Percentiles rank a stretch among this genome's conserved stretches.
These are phyloP conservation scores for Spergularia marina DNA, from an alignment of 148 eudicot genomes.

Conservation along the genomic window DNA sequence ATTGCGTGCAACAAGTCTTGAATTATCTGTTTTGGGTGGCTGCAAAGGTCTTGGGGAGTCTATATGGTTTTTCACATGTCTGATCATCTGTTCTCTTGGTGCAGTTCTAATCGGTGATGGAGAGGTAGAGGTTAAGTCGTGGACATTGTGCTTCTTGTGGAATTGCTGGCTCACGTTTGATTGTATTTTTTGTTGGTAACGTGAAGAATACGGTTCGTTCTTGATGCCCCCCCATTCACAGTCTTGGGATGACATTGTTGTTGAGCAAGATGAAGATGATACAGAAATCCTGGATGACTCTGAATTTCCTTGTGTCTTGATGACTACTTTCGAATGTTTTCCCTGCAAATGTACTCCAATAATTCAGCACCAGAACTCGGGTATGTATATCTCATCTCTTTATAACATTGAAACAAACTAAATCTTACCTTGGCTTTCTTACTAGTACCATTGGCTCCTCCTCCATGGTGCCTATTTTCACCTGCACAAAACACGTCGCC, in stretches of 20 bases:
- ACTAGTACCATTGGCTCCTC: slow-evolving; percentile 22
- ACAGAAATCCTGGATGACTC: slow-evolving; percentile 59
- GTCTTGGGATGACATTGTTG: slow-evolving; percentile 47
- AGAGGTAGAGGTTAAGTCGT: slow-evolving; percentile 39
- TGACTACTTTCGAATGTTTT: slow-evolving; percentile 23
- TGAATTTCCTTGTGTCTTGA: slow-evolving; percentile 35
- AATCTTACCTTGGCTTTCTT: slow-evolving; percentile 42
- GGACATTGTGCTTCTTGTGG: slow-evolving; percentile 42
- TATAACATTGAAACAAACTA: not conserved
- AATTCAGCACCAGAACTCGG: slow-evolving; percentile 13
- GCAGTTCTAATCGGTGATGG: slow-evolving; percentile 43
- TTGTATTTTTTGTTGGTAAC: slow-evolving; percentile 20
- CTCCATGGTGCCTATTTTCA: slow-evolving; percentile 31
- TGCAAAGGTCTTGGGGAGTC: slow-evolving; percentile 71
- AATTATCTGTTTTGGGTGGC: slow-evolving; percentile 27
- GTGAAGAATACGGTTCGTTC: slow-evolving; percentile 28
- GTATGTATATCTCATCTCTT: not conserved
- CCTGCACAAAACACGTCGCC: slow-evolving; percentile 28
- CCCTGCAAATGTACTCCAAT: slow-evolving; percentile 34
- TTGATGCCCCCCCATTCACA: slow-evolving; percentile 33
- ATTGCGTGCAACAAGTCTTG: slow-evolving; percentile 30
- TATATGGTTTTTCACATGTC: slow-evolving; percentile 37
- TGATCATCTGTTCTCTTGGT: slow-evolving; percentile 33
- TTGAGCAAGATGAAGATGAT: slow-evolving; percentile 63
- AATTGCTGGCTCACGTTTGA: slow-evolving; percentile 18